phyloP scores from a whole-genome alignment of 2,329 filamentous ascomycete species.

The Aspergillus latus region DNA sequence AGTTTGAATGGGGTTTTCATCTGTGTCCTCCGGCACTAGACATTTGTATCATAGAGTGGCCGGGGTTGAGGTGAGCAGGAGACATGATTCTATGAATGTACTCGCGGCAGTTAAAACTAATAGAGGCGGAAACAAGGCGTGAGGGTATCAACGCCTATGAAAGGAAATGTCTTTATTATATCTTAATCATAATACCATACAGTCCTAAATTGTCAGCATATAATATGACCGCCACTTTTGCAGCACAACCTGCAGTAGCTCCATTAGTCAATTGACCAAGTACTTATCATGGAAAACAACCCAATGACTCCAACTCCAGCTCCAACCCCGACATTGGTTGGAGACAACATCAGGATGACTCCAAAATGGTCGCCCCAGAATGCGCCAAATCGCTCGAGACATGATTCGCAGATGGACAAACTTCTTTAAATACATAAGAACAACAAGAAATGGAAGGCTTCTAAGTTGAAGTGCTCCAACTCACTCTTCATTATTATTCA shows the following conservation, averaged over 20 bases:
- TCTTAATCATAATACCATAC: too few species aligned
- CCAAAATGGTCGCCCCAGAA: not conserved
- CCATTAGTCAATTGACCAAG: not conserved
- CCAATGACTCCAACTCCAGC: not conserved
- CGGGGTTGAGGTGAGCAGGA: not conserved
- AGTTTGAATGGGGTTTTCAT: not conserved
- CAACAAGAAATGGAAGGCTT: not conserved
- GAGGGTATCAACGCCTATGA: too few species aligned
- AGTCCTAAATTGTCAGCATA: too few species aligned
- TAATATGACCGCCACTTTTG: not conserved
- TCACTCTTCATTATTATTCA: not conserved
- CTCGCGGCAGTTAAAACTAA: not conserved
- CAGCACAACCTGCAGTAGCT: not conserved
- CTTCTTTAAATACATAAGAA: not conserved
- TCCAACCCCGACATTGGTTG: too few species aligned
- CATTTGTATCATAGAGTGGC: slow-evolving; percentile 8
- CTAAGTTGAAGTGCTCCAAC: not conserved
- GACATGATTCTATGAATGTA: not conserved
- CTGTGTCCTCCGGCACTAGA: not conserved
- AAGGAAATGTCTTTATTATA: too few species aligned
- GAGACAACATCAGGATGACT: not conserved
- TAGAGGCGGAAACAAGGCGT: not conserved
- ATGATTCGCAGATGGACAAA: too few species aligned
- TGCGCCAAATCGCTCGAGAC: not conserved
- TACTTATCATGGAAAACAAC: not conserved